Base-by-base conservation (phyloP, 495 filamentous ascomycete genomes). In the Daldinia vernicosa region DNA sequence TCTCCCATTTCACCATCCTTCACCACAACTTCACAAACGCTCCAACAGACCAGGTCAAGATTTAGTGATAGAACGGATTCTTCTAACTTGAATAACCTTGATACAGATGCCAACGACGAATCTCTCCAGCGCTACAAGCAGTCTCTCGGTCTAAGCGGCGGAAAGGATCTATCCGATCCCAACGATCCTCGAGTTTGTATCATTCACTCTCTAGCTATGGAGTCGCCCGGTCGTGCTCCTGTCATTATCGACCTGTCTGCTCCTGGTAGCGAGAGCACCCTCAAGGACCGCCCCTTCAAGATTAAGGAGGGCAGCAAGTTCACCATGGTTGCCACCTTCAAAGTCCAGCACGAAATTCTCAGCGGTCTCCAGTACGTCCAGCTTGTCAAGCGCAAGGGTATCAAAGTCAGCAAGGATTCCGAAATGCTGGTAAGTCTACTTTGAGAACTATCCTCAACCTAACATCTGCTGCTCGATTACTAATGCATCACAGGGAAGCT, bases 101-200 rank as follows among this genome's bases (percentile, higher is more conserved):
- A 40, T 47, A 27, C 72, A 89, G 88, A 90, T 80, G 85, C 84
- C 61, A 78, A 91, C 71, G 95, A 99, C 80, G 94, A 98, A 79
- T 93, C 95, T 67, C 89, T 99, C 76, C 90, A 94, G 80, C 92
- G 94, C 69, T 99, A 95, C 92, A 99, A 99, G 84, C 89, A 93
- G 74, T 98, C 95, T 3, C 89, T 99, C 35, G 95, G 96, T 67
- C 87, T 98, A 53, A 89, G 92, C 71, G 85, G 83, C 53, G 76
- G 82, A 61, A 84, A 83, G 52, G 82, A 84, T 39, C 80, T 89
- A 4, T 89, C 90, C 33, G 85, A 95, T 80, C 89, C 92, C 74
- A 91, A 84, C 74, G 93, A 96, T 75, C 88, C 90, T 17, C 87
- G 92, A 65, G 90, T 89, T 74, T 94, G 89, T 82, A 94, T 98